Conservation (phyloP, 2,329 filamentous ascomycete species). For the Magnaporthales sp. region DNA sequence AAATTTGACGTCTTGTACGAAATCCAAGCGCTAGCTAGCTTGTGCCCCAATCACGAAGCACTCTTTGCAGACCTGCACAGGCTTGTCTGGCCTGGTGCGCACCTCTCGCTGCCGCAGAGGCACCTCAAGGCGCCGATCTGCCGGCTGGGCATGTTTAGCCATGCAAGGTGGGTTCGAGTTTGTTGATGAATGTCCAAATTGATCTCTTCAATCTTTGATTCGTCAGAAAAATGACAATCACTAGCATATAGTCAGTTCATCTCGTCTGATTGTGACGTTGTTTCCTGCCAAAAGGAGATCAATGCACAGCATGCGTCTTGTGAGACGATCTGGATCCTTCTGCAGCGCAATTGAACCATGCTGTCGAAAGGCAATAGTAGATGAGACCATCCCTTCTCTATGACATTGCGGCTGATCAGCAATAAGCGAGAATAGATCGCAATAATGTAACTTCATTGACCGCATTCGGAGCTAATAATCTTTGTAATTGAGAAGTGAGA, state of each 20-base stretch:
- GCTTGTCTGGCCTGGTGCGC: slow-evolving; percentile 39
- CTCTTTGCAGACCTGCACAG: slow-evolving; percentile 40
- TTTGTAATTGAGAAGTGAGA: too few relatives aligned
- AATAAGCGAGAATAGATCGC: not conserved
- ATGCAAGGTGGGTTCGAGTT: too few relatives aligned
- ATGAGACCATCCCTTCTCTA: not conserved
- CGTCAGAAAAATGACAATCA: too few relatives aligned
- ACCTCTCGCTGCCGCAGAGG: slow-evolving; percentile 39
- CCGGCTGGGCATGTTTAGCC: too few relatives aligned
- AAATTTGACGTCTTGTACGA: slow-evolving; percentile 45
- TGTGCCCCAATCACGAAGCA: slow-evolving; percentile 36
- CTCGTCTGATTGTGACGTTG: too few relatives aligned
- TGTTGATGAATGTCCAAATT: too few relatives aligned
- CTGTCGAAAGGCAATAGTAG: not conserved
- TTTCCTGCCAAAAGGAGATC: too few relatives aligned
- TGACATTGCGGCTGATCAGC: not conserved
- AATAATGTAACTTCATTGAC: not conserved
- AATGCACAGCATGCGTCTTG: too few relatives aligned
- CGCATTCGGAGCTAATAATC: not conserved
- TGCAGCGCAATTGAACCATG: not conserved
- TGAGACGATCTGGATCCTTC: too few relatives aligned
- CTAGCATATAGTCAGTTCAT: too few relatives aligned
- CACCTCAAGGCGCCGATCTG: too few relatives aligned
- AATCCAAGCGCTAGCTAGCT: slow-evolving; percentile 49
- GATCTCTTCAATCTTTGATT: too few relatives aligned